Evolutionary conservation across 805 yeast species (phyloP).

Genomic region (Suhomyces xylopsoci): DNA sequence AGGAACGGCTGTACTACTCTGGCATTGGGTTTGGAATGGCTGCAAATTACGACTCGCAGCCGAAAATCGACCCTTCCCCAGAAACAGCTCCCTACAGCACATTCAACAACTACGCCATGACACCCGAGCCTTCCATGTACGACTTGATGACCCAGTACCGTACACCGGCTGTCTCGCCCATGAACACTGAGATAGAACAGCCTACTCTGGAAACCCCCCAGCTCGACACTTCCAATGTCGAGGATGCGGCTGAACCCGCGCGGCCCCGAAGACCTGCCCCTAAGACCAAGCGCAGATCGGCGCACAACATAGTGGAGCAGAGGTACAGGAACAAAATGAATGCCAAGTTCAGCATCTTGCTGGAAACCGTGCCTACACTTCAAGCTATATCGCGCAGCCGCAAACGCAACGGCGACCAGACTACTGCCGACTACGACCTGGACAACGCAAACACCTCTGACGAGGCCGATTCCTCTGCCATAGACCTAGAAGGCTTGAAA

Average conservation of each 20-base stretch:
- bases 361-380: constrained; percentile 38
- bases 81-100: background rate
- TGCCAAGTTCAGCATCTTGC: constrained; percentile 38
- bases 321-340: constrained; percentile 43
- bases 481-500: constrained; percentile 65
- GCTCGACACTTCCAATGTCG: background rate
- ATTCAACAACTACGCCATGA: background rate
- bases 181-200: background rate
- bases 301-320: constrained; percentile 44
- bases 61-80: background rate
- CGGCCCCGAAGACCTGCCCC: background rate
- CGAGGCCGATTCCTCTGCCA: constrained; percentile 1
- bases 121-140: background rate
- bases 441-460: background rate
- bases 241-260: background rate
- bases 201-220: background rate
- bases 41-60: background rate
- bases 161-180: background rate
- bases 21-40: background rate
- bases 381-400: constrained; percentile 27
- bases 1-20: background rate
- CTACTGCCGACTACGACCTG: constrained; percentile 9
- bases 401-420: constrained; percentile 8
- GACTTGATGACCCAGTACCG: background rate
- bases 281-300: constrained; percentile 21